Evolutionary conservation across 2,329 filamentous ascomycete species (phyloP).

Genomic region (Trichothecium sympodiale): DNA sequence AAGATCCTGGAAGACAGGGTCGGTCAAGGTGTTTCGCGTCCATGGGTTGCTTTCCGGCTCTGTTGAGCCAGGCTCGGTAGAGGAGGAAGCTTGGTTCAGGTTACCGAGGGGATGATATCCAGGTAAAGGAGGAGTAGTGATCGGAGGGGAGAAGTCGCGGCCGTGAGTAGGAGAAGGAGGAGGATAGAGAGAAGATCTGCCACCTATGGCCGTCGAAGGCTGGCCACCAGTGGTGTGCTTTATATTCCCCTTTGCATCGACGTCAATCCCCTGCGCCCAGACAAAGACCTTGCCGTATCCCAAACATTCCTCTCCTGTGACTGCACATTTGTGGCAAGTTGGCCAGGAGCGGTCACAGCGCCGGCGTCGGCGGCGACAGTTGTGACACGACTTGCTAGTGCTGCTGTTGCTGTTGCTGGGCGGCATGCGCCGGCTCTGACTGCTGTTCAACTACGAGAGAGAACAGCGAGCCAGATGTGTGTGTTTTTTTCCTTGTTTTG

Average conservation of each 20-base stretch:
- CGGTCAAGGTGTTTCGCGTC: constrained; percentile 25
- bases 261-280: constrained; percentile 44
- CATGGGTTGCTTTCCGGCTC: background rate
- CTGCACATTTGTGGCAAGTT: constrained; percentile 46
- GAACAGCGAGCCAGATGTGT: constrained; percentile 5
- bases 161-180: background rate
- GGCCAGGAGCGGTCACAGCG: constrained; percentile 52
- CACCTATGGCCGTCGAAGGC: background rate
- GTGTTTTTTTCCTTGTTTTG: too few species aligned
- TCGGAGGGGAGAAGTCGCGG: background rate
- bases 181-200: background rate
- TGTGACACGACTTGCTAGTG: constrained; percentile 42
- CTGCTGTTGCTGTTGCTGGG: constrained; percentile 1
- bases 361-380: constrained; percentile 48
- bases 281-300: constrained; percentile 51
- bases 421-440: constrained; percentile 12
- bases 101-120: background rate
- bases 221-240: background rate
- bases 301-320: constrained; percentile 44
- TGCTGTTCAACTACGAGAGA: background rate
- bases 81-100: background rate
- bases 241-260: constrained; percentile 34
- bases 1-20: constrained; percentile 45
- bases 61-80: background rate
- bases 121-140: background rate